Evolutionary conservation across 2,329 filamentous ascomycete genomes (phyloP).

Genomic region (Gremmenia infestans): DNA sequence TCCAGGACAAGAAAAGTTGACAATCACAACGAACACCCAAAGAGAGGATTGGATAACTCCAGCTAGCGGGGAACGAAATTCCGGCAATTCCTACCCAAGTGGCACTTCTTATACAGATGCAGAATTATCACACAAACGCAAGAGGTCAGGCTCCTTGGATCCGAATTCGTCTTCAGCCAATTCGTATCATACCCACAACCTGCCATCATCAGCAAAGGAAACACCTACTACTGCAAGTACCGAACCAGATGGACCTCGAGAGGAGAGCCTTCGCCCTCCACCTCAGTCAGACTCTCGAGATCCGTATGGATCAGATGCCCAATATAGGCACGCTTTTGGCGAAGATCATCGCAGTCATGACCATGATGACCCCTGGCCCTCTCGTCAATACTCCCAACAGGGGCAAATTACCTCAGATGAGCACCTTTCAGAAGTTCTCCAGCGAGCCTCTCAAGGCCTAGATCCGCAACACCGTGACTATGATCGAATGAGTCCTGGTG

Average conservation of each 20-base stretch:
- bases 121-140: constrained; percentile 56
- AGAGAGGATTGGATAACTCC: constrained; percentile 29
- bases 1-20: constrained; percentile 31
- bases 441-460: constrained; percentile 40
- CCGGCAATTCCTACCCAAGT: constrained; percentile 21
- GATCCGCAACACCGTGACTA: constrained; percentile 33
- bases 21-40: constrained; percentile 27
- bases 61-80: constrained; percentile 22
- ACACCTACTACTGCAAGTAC: constrained; percentile 27
- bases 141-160: constrained; percentile 62
- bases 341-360: constrained; percentile 21
- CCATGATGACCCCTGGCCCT: constrained; percentile 24
- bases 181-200: constrained; percentile 34
- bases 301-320: constrained; percentile 20
- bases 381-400: constrained; percentile 36
- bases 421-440: constrained; percentile 46
- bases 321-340: constrained; percentile 23
- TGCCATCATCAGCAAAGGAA: constrained; percentile 32
- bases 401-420: constrained; percentile 44
- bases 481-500: constrained; percentile 33
- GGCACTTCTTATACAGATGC: constrained; percentile 21
- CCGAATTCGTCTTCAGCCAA: constrained; percentile 30
- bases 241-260: constrained; percentile 34
- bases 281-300: constrained; percentile 36
- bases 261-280: constrained; percentile 44